phyloP scores from a whole-genome alignment of 306 rosid genomes.

The Inga oerstediana region DNA sequence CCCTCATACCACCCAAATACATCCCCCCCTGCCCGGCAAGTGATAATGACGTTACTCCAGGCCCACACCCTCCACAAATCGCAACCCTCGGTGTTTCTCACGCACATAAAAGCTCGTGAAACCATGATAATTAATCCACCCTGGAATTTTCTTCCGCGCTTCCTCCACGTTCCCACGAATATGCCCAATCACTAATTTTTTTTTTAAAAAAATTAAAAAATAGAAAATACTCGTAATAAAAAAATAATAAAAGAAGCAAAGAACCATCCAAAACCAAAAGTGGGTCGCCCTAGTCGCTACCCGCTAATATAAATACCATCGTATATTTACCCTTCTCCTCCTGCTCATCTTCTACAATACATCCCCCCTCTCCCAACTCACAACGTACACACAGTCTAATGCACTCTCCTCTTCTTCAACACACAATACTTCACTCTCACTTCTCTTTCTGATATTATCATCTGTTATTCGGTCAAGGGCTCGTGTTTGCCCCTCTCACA shows the following conservation, averaged over 20 bases:
- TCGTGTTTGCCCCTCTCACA: too few species aligned
- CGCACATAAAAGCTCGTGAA: background rate
- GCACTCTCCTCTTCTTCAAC: background rate
- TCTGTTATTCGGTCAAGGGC: too few species aligned
- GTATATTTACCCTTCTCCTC: background rate
- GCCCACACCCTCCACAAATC: background rate
- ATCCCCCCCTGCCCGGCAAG: background rate
- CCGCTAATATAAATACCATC: background rate
- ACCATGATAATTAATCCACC: background rate
- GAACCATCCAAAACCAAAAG: background rate
- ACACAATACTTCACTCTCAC: background rate
- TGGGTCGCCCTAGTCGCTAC: background rate
- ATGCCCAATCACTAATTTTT: background rate
- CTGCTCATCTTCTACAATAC: background rate
- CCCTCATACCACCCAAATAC: background rate
- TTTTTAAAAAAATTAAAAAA: background rate
- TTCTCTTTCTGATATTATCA: too few species aligned
- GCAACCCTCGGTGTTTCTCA: background rate
- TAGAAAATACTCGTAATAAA: background rate
- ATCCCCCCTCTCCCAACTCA: background rate
- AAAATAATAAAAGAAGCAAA: background rate
- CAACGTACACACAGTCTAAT: background rate
- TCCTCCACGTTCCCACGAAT: slow-evolving; percentile 38
- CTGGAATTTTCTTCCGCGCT: slow-evolving; percentile 44
- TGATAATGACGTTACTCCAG: too few species aligned